Evolutionary conservation across 805 yeast genomes (phyloP), one percentile per base, ranked within the genome.

Genomic region (Diddensiella santjacobensis): DNA sequence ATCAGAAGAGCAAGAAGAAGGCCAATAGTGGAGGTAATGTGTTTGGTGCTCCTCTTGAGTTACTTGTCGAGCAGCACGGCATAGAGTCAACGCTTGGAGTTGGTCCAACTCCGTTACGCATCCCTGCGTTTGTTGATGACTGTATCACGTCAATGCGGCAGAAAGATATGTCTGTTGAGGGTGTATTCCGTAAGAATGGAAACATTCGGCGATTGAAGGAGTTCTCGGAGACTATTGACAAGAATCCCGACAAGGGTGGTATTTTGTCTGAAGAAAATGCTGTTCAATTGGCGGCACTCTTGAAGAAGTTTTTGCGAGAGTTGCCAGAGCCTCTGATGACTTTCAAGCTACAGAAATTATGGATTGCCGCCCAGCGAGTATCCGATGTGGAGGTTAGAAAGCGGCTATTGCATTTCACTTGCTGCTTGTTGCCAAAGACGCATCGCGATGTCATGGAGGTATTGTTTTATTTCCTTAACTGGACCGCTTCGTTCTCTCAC

Each of bases 401-500:
- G 51, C 66, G 84, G 33, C 71, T 84, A 15, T 70, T 81, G 48
- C 86, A 75, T 55, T 70, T 81, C 53, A 77, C 79, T 3, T 85
- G 87, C 61, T 79, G 93, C 44, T 71, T 90, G 74, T 71, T 93
- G 29, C 98, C 97, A 1, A 73, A 82, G 52, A 74, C 80, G 18
- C 84, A 90, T 62, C 76, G 99, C 49, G 95, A 89, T 63, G 73
- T 88, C 42, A 72, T 90, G 31, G 98, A 93, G 63, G 96, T 90
- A 2, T 69, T 93, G 37, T 72, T 90, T 26, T 81, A 83, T 50
- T 93, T 93, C 65, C 78, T 93, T 62, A 83, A 83, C 65, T 93
- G 98, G 98, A 91, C 90, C 2, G 88, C 98, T 0, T 87, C 98
- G 1, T 93, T 93, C 69, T 86, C 97, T 1, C 90, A 87, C 57